Base-by-base conservation (phyloP, 2,329 filamentous ascomycete species). In the Aureobasidium sp. region DNA sequence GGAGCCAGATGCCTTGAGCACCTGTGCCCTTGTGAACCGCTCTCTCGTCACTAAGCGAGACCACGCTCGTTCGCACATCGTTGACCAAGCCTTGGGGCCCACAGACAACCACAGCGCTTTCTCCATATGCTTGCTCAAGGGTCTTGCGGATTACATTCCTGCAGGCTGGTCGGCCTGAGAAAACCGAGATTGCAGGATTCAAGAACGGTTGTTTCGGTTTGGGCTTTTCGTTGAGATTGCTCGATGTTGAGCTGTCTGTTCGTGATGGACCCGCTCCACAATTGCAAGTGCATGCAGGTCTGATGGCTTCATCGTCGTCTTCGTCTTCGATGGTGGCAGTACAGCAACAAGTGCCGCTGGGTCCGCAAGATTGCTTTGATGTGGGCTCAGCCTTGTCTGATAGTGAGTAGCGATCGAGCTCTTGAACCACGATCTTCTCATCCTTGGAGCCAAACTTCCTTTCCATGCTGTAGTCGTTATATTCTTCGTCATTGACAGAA, bases 21-120 rank as follows among this genome's bases (percentile, higher is more conserved):
- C 83, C 84, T 0, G 81, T 86, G 2, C 84, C 84, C 69, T 87
- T 87, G 65, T 86, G 84, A 45, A 87, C 83, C 3, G 83, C 84
- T 31, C 84, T 75, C 70, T 87, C 84, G 68, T 88, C 84, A 64
- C 82, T 84, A 43, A 87, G 65, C 9, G 68, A 74, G 3, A 81
- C 82, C 0, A 83, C 82, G 60, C 74, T 78, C 15, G 75, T 77
- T 60, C 83, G 77, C 5, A 83, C 79, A 63, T 81, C 77, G n/a
- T 78, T 75, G 3, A 80, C 78, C 49, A 87, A 67, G 0, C 80
- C 78, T 1, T 71, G 68, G 0, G 83, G 83, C 15, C 84, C 84
- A 66, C 85, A 87, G 0, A 83, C 83, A 2, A 85, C 79, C 0
- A 87, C 81, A 0, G 80, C 83, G 33, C 78, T 84, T 70, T 88